These are phyloP conservation scores for Pichia scutulata DNA, from an alignment of 805 yeast genomes.

Conservation along the genomic window DNA sequence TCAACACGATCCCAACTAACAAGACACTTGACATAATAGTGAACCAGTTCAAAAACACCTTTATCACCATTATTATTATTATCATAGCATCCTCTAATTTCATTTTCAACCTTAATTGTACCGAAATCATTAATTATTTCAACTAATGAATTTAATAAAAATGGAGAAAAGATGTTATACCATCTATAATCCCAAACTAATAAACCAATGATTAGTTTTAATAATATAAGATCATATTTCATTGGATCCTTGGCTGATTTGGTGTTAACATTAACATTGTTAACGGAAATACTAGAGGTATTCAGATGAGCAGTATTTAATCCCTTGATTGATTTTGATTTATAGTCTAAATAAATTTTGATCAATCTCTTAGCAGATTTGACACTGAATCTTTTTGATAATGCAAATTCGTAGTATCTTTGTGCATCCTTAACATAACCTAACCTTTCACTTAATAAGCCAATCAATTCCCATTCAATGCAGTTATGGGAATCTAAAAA, in stretches of 20 bases:
- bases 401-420: constrained; percentile 68
- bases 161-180: constrained; percentile 87
- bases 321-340: neutral
- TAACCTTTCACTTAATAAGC: constrained; percentile 75
- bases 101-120: constrained; percentile 63
- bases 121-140: constrained; percentile 72
- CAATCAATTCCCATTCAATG: constrained; percentile 81
- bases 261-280: neutral
- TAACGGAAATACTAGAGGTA: neutral
- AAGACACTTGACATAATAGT: constrained; percentile 42
- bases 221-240: constrained; percentile 46
- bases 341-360: constrained; percentile 39
- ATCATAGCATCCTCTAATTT: constrained; percentile 60
- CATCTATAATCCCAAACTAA: constrained; percentile 98
- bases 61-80: constrained; percentile 39
- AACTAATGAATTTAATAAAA: constrained; percentile 47
- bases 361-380: constrained; percentile 69
- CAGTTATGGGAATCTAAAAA: constrained; percentile 1
- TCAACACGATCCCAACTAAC: constrained; percentile 37
- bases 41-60: constrained; percentile 52
- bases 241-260: constrained; percentile 7
- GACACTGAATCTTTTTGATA: constrained; percentile 71
- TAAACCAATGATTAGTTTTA: constrained; percentile 66
- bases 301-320: neutral
- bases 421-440: constrained; percentile 86